phyloP scores from a whole-genome alignment of 257 asterid species.

The Hygrophila difformis region DNA sequence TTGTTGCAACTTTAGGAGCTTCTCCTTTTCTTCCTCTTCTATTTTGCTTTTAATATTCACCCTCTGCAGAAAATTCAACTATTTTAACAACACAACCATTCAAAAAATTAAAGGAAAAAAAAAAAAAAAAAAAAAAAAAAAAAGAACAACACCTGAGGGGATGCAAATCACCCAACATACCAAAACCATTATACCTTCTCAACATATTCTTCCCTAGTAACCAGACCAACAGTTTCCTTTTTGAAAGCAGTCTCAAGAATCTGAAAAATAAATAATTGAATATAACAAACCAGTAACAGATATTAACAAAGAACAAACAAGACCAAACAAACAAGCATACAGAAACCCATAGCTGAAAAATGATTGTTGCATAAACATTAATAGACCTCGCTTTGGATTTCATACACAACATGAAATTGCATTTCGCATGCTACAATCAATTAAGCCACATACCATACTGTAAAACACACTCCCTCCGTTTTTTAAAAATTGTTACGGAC shows the following conservation, averaged over 20 bases:
- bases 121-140: too few species aligned
- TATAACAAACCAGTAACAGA: background rate
- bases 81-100: background rate
- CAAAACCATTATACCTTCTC: constrained; percentile 56
- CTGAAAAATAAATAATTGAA: constrained; percentile 25
- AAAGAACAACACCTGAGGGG: too few species aligned
- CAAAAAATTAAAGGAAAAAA: background rate
- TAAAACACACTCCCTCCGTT: too few species aligned
- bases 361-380: too few species aligned
- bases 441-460: too few species aligned
- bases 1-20: constrained; percentile 90
- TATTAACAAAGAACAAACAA: background rate
- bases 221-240: constrained; percentile 99
- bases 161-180: background rate
- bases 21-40: constrained; percentile 99
- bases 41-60: constrained; percentile 80
- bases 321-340: background rate
- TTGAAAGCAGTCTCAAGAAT: constrained; percentile 95
- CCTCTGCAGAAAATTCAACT: constrained; percentile 40
- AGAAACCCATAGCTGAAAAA: too few species aligned
- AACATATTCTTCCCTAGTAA: constrained; percentile 88
- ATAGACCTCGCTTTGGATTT: too few species aligned
- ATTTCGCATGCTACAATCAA: too few species aligned
- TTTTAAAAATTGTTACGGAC: too few species aligned
- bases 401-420: too few species aligned